Conservation (phyloP, 805 yeast species). For the Nakazawaea sp. region DNA sequence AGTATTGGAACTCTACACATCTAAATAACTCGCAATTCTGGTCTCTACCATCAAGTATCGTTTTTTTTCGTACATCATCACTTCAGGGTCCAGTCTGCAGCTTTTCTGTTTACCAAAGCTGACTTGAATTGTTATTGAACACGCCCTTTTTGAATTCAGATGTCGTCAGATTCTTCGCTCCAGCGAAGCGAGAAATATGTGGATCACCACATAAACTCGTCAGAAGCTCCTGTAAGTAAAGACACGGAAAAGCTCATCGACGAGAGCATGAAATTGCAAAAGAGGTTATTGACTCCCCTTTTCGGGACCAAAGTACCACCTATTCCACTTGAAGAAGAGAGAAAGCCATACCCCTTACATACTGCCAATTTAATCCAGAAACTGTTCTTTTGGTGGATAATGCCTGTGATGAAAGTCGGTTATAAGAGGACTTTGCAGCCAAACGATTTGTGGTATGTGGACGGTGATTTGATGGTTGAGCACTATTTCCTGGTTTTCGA, state of each 20-base stretch:
- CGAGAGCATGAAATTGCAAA: conserved; percentile 15
- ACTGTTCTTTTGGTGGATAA: conserved; percentile 59
- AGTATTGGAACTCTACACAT: too few species aligned
- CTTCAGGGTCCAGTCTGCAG: too few species aligned
- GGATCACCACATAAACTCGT: too few species aligned
- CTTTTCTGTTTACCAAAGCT: too few species aligned
- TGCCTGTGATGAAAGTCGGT: conserved; percentile 58
- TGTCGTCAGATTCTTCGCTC: too few species aligned
- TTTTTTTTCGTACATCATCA: too few species aligned
- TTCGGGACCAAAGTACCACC: conserved; percentile 39
- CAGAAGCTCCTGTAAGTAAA: too few species aligned
- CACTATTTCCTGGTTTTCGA: conserved; percentile 28
- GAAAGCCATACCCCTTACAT: conserved; percentile 37
- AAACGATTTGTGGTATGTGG: conserved; percentile 49
- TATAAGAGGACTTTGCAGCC: conserved; percentile 66
- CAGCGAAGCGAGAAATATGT: too few species aligned
- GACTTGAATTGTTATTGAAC: too few species aligned
- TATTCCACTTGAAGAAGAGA: conserved; percentile 43
- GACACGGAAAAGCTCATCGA: not conserved
- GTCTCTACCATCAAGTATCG: too few species aligned
- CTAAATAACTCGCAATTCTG: too few species aligned
- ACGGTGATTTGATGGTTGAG: conserved; percentile 35
- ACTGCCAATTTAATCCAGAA: conserved; percentile 33
- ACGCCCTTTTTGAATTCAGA: too few species aligned
- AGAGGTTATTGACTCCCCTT: conserved; percentile 26